Evolutionary conservation across 192 early-diverging fungal species (phyloP).

Genomic region (Chytriomyces sp.): DNA sequence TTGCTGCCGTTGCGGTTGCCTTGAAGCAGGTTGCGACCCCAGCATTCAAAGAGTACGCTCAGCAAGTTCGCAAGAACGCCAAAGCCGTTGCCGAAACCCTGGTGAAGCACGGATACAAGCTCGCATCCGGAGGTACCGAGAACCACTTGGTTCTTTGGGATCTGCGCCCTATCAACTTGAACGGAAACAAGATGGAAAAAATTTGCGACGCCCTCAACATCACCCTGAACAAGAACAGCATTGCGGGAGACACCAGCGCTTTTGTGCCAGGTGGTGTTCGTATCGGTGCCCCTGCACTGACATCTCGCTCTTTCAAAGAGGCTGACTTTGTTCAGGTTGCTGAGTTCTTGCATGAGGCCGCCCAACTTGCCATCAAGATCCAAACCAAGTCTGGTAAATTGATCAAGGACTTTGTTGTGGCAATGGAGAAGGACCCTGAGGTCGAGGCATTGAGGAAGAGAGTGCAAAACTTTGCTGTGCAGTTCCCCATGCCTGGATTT

Average conservation of each 20-base stretch:
- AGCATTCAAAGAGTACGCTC: slow-evolving; percentile 91
- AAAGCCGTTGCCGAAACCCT: slow-evolving; percentile 82
- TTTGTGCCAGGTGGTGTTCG: slow-evolving; percentile 98
- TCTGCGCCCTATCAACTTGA: slow-evolving; percentile 86
- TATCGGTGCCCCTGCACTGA: slow-evolving; percentile 93
- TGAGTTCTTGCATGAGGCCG: slow-evolving; percentile 94
- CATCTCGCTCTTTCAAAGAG: slow-evolving; percentile 95
- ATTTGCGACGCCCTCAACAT: slow-evolving; percentile 89
- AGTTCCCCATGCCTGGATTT: slow-evolving; percentile 98
- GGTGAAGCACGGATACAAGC: slow-evolving; percentile 83
- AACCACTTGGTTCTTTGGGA: slow-evolving; percentile 99
- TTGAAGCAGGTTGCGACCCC: slow-evolving; percentile 96
- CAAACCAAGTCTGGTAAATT: slow-evolving; percentile 89
- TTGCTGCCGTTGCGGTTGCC: slow-evolving; percentile 96
- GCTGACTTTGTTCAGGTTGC: slow-evolving; percentile 95
- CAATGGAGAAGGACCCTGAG: slow-evolving; percentile 75
- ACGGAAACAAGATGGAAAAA: slow-evolving; percentile 98
- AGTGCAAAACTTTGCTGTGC: slow-evolving; percentile 89
- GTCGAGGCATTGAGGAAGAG: slow-evolving; percentile 83
- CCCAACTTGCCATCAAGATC: slow-evolving; percentile 84
- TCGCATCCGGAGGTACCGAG: slow-evolving; percentile 94
- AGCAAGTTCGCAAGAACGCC: slow-evolving; percentile 95
- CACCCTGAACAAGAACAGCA: slow-evolving; percentile 99
- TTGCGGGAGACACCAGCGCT: slow-evolving; percentile 94
- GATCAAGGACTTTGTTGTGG: slow-evolving; percentile 97